These are phyloP conservation scores for Paramecium sexaurelia DNA, from an alignment of 73 alveolate genomes.

Conservation along the genomic window DNA sequence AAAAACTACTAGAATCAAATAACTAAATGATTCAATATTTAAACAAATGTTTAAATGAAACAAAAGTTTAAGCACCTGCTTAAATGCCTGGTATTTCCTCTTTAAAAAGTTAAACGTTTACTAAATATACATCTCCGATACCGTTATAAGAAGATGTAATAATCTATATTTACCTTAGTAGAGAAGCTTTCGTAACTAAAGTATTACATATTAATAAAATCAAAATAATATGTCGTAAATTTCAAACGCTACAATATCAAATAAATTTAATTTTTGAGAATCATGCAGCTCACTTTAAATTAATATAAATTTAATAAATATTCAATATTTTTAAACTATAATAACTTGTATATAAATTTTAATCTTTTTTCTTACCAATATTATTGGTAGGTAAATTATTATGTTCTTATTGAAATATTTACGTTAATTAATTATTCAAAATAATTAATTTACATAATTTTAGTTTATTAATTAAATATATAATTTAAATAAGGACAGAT, in stretches of 20 bases:
- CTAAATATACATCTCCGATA: neutral
- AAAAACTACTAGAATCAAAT: constrained; percentile 48
- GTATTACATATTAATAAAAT: constrained; percentile 33
- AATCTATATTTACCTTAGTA: neutral
- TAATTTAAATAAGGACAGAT: no score
- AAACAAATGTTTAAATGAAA: constrained; percentile 41
- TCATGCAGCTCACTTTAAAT: neutral
- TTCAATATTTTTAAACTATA: no score
- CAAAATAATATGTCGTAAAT: constrained; percentile 2
- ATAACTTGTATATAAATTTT: no score
- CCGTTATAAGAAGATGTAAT: constrained; percentile 56
- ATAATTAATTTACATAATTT: no score
- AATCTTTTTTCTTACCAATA: neutral
- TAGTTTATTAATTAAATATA: no score
- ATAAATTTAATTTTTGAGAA: constrained; percentile 46
- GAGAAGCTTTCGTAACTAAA: constrained; percentile 38
- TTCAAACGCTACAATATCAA: constrained; percentile 51
- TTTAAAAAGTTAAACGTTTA: constrained; percentile 14
- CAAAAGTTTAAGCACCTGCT: constrained; percentile 35
- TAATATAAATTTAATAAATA: neutral
- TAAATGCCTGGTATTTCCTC: neutral
- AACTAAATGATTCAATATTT: constrained; percentile 44
- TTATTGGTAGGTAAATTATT: no score
- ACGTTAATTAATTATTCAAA: no score
- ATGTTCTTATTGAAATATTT: no score